These are phyloP conservation scores for Fusarium sublunatum DNA, from an alignment of 2,329 filamentous ascomycete species.

Conservation along the genomic window DNA sequence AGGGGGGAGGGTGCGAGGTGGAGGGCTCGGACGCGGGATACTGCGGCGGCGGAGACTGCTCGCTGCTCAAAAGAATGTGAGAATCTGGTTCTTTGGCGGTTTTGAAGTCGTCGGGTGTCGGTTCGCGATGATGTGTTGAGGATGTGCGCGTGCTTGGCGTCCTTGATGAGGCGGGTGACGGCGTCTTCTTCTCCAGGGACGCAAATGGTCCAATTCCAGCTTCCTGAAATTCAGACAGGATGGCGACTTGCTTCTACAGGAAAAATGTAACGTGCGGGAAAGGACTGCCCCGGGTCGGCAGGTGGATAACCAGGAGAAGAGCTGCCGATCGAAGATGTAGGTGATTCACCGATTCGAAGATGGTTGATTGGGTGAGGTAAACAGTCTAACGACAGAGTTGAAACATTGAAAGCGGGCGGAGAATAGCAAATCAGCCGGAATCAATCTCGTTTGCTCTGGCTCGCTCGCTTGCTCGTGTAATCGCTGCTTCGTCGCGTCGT, in stretches of 20 bases:
- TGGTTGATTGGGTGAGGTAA: conserved; percentile 21
- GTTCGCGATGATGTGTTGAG: conserved; percentile 41
- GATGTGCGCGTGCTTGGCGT: conserved; percentile 44
- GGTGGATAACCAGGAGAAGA: conserved; percentile 21
- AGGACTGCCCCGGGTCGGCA: conserved; percentile 15
- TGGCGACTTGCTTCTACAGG: conserved; percentile 49
- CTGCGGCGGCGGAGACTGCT: conserved; percentile 67
- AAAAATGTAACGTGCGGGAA: conserved; percentile 18
- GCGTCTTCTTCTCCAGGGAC: conserved; percentile 52
- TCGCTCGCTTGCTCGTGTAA: no score
- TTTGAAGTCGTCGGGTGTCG: conserved; percentile 39
- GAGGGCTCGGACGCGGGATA: conserved; percentile 68
- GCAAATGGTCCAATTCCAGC: conserved; percentile 50
- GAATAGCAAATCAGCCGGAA: conserved; percentile 18
- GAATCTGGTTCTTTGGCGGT: conserved; percentile 40
- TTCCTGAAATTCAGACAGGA: conserved; percentile 53
- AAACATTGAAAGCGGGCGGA: conserved; percentile 25
- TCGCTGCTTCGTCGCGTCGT: conserved; percentile 25
- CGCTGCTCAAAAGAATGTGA: conserved; percentile 47
- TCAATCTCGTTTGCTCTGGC: conserved; percentile 12
- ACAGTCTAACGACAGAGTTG: conserved; percentile 30
- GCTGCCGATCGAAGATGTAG: conserved; percentile 22
- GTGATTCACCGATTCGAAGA: conserved; percentile 31
- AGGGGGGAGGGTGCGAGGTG: conserved; percentile 66
- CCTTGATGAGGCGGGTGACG: conserved; percentile 44